Percentiles rank a stretch among this genome's conserved stretches.
Evolutionary conservation across 495 filamentous ascomycete genomes (phyloP).

Genomic region (Xylaria palmicola): DNA sequence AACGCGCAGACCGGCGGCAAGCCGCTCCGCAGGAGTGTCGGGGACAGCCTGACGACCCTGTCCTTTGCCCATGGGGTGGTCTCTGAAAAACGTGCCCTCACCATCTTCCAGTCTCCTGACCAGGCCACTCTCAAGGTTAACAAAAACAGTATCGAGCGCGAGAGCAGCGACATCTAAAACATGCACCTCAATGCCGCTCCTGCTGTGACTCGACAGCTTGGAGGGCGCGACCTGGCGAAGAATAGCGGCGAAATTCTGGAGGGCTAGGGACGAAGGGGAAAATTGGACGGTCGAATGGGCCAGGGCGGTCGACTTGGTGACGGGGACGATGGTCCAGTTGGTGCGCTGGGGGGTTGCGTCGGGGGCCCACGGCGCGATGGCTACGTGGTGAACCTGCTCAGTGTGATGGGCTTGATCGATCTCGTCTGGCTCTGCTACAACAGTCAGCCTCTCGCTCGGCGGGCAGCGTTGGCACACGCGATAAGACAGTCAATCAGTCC

Average conservation of each 20-base stretch:
- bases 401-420: slow-evolving; percentile 28
- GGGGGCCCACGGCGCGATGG: slow-evolving; percentile 79
- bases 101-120: slow-evolving; percentile 55
- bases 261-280: slow-evolving; percentile 72
- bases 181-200: slow-evolving; percentile 71
- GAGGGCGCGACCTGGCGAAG: slow-evolving; percentile 60
- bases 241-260: slow-evolving; percentile 70
- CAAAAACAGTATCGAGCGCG: slow-evolving; percentile 77
- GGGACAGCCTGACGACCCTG: slow-evolving; percentile 24
- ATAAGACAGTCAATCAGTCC: too few species aligned
- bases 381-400: slow-evolving; percentile 59
- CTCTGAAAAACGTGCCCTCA: slow-evolving; percentile 55
- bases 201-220: slow-evolving; percentile 60
- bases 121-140: slow-evolving; percentile 78
- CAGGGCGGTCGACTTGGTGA: slow-evolving; percentile 58
- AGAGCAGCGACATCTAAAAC: slow-evolving; percentile 79
- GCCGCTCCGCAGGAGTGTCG: slow-evolving; percentile 58
- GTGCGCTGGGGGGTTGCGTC: slow-evolving; percentile 60
- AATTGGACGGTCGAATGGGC: slow-evolving; percentile 77
- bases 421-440: slow-evolving; percentile 25
- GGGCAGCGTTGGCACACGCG: background rate
- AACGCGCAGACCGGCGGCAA: slow-evolving; percentile 75
- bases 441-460: slow-evolving; percentile 5
- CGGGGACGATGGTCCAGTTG: slow-evolving; percentile 83
- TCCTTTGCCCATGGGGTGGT: slow-evolving; percentile 38